phyloP scores from a whole-genome alignment of 176 grass and related monocot species.

The Bromus sterilis region DNA sequence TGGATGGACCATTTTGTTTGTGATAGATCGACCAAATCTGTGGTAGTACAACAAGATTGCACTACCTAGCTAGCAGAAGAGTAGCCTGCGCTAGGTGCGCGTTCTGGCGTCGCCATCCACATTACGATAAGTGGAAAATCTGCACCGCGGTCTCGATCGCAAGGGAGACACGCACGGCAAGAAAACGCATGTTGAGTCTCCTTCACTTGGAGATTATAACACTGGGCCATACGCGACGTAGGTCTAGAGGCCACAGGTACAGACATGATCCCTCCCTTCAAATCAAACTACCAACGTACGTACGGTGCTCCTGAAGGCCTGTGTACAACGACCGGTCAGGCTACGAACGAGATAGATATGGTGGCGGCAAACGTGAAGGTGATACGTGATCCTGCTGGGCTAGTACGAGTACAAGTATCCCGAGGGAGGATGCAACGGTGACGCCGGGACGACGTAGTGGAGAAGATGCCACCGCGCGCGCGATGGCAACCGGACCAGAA shows the following conservation, averaged over 20 bases:
- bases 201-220: not conserved
- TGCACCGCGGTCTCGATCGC: not conserved
- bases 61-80: not conserved
- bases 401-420: not conserved
- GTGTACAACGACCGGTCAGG: not conserved
- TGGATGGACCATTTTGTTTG: not conserved
- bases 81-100: not conserved
- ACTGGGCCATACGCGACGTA: not conserved
- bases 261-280: not conserved
- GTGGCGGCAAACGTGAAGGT: not conserved
- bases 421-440: constrained; percentile 19
- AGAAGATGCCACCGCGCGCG: not conserved
- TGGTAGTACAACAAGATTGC: not conserved
- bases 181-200: not conserved
- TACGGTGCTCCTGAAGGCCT: not conserved
- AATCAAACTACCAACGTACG: not conserved
- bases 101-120: constrained; percentile 14
- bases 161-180: not conserved
- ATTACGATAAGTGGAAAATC: constrained; percentile 12
- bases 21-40: not conserved
- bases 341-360: too few species aligned
- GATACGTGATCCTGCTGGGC: not conserved
- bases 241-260: not conserved
- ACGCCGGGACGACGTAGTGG: not conserved
- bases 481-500: not conserved